phyloP scores from a whole-genome alignment of 2,329 filamentous ascomycete genomes.

The Clarireedia homoeocarpa region DNA sequence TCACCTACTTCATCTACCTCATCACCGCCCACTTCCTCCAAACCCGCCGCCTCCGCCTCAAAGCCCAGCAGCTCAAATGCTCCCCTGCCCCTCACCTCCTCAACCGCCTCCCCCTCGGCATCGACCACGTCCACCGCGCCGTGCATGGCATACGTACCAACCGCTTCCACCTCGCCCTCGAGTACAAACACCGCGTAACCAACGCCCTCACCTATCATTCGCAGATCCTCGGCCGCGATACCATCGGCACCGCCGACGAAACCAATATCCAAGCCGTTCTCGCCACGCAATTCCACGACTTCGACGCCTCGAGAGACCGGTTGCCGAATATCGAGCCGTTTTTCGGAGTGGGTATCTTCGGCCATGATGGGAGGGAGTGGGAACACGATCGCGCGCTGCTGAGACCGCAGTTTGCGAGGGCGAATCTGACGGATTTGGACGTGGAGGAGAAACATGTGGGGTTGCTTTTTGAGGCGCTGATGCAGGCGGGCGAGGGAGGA shows the following conservation, averaged over 20 bases:
- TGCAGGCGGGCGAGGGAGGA: slow-evolving; percentile 42
- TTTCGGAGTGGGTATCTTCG: slow-evolving; percentile 28
- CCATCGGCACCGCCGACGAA: slow-evolving; percentile 22
- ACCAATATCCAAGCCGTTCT: slow-evolving; percentile 49
- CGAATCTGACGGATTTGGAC: slow-evolving; percentile 57
- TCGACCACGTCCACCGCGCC: slow-evolving; percentile 21
- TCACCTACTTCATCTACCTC: not conserved
- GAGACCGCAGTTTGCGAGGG: slow-evolving; percentile 45
- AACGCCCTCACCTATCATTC: slow-evolving; percentile 25
- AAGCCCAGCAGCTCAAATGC: slow-evolving; percentile 23
- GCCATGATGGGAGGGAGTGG: slow-evolving; percentile 26
- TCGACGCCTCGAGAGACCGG: slow-evolving; percentile 44
- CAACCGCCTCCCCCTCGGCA: slow-evolving; percentile 21
- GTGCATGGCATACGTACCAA: slow-evolving; percentile 19
- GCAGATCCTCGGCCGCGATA: slow-evolving; percentile 15
- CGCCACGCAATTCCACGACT: slow-evolving; percentile 44
- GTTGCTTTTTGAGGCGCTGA: slow-evolving; percentile 48
- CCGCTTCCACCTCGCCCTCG: slow-evolving; percentile 25
- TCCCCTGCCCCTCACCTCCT: slow-evolving; percentile 18
- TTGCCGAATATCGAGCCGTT: slow-evolving; percentile 40
- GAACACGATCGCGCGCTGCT: slow-evolving; percentile 36
- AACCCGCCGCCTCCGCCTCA: slow-evolving; percentile 14
- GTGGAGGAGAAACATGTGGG: slow-evolving; percentile 63
- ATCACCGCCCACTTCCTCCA: not conserved
- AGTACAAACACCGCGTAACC: slow-evolving; percentile 28